Evolutionary conservation across 140 eudicot genomes (phyloP).

Genomic region (Ambrosia hybrid): DNA sequence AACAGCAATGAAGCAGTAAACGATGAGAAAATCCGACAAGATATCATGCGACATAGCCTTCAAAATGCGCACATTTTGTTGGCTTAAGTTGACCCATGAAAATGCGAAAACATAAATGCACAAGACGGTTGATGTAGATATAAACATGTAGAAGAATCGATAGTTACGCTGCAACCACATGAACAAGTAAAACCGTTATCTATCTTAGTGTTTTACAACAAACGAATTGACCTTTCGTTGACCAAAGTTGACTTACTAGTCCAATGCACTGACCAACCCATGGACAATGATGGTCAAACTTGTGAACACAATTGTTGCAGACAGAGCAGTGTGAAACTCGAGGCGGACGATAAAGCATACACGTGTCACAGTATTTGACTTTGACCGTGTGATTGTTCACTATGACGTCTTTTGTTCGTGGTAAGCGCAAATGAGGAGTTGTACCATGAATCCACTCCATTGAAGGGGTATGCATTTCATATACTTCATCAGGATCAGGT

Average conservation of each 20-base stretch:
- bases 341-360: slow-evolving; percentile 95
- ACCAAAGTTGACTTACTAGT: slow-evolving; percentile 46
- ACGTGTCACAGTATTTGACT: slow-evolving; percentile 91
- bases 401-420: slow-evolving; percentile 63
- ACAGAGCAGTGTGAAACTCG: slow-evolving; percentile 92
- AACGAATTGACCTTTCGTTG: slow-evolving; percentile 6
- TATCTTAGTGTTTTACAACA: background rate
- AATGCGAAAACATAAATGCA: slow-evolving; percentile 69
- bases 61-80: slow-evolving; percentile 35
- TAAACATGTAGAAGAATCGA: slow-evolving; percentile 91
- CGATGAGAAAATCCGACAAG: slow-evolving; percentile 75
- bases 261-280: slow-evolving; percentile 99
- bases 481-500: slow-evolving; percentile 64
- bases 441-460: slow-evolving; percentile 92
- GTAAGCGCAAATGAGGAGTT: slow-evolving; percentile 71
- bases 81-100: slow-evolving; percentile 65
- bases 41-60: slow-evolving; percentile 61
- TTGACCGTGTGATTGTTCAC: slow-evolving; percentile 72
- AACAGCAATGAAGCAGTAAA: slow-evolving; percentile 83
- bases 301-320: slow-evolving; percentile 89
- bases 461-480: slow-evolving; percentile 62
- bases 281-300: slow-evolving; percentile 94
- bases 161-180: slow-evolving; percentile 80
- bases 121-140: slow-evolving; percentile 84
- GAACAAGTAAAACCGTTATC: slow-evolving; percentile 18